Percentiles rank a stretch among this genome's conserved stretches.
These are phyloP conservation scores for Adansonia grandidieri DNA, from an alignment of 441 rosid species.

Conservation along the genomic window DNA sequence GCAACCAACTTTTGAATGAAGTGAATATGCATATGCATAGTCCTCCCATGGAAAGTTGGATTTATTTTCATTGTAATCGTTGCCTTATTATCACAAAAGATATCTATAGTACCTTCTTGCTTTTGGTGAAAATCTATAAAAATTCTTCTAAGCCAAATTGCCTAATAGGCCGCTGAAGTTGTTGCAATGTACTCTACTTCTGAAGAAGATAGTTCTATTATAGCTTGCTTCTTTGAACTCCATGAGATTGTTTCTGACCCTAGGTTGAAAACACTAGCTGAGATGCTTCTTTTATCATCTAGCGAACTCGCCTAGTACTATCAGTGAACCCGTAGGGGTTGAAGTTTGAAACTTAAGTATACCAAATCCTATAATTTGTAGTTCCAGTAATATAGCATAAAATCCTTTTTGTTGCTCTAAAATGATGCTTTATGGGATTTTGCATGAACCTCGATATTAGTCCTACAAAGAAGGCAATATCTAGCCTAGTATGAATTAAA, in stretches of 20 bases:
- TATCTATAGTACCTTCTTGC: not conserved
- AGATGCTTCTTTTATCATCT: too few relatives aligned
- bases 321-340: not conserved
- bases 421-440: slow-evolving; percentile 15
- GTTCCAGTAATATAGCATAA: not conserved
- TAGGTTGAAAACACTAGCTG: too few relatives aligned
- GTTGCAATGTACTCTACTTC: too few relatives aligned
- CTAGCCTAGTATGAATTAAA: not conserved
- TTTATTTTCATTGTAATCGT: not conserved
- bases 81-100: not conserved
- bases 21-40: not conserved
- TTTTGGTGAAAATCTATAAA: not conserved
- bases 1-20: not conserved
- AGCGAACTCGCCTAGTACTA: not conserved
- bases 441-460: slow-evolving; percentile 25
- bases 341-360: not conserved
- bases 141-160: not conserved
- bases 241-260: too few relatives aligned
- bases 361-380: not conserved
- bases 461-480: slow-evolving; percentile 18
- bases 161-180: not conserved
- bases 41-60: not conserved
- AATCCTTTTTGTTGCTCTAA: slow-evolving; percentile 11
- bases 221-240: too few relatives aligned
- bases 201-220: too few relatives aligned